phyloP scores from a whole-genome alignment of 768 basidiomycete species.

The Naganishia kalamii region DNA sequence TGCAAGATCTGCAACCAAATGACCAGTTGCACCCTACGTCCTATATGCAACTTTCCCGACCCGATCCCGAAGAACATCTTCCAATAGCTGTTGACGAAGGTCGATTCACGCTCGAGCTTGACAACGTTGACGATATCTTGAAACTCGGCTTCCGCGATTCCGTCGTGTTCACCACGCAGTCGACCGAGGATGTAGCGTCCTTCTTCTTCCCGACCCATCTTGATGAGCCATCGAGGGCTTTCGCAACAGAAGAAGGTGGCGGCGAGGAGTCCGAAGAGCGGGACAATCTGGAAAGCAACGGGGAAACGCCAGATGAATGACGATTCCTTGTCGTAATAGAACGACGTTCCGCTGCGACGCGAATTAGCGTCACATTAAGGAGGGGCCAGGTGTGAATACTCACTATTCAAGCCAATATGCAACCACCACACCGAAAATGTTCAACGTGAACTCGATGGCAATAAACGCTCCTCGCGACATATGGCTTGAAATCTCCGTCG shows the following conservation, averaged over 20 bases:
- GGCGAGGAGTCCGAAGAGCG: constrained; percentile 25
- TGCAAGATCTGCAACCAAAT: constrained; percentile 20
- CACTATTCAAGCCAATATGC: constrained; percentile 32
- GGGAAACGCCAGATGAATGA: constrained; percentile 27
- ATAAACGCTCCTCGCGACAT: constrained; percentile 30
- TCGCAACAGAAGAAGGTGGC: constrained; percentile 30
- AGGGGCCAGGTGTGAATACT: neutral
- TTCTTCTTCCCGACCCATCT: constrained; percentile 25
- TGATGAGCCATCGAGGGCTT: constrained; percentile 36
- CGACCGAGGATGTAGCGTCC: constrained; percentile 22
- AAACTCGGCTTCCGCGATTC: constrained; percentile 17
- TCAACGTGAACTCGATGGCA: constrained; percentile 31
- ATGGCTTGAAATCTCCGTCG: constrained; percentile 32
- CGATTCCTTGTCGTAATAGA: constrained; percentile 17
- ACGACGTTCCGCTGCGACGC: constrained; percentile 13
- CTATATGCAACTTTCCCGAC: constrained; percentile 8
- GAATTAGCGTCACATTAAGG: neutral
- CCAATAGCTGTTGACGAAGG: neutral
- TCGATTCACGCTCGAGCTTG: constrained; percentile 25
- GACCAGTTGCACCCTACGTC: constrained; percentile 4
- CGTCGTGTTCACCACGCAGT: constrained; percentile 14
- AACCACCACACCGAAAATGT: constrained; percentile 27
- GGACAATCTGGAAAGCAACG: constrained; percentile 34
- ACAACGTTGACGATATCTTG: constrained; percentile 30
- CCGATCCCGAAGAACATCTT: constrained; percentile 8